phyloP scores from a whole-genome alignment of 2,329 filamentous ascomycete genomes.

The Calonectria leucothoes region DNA sequence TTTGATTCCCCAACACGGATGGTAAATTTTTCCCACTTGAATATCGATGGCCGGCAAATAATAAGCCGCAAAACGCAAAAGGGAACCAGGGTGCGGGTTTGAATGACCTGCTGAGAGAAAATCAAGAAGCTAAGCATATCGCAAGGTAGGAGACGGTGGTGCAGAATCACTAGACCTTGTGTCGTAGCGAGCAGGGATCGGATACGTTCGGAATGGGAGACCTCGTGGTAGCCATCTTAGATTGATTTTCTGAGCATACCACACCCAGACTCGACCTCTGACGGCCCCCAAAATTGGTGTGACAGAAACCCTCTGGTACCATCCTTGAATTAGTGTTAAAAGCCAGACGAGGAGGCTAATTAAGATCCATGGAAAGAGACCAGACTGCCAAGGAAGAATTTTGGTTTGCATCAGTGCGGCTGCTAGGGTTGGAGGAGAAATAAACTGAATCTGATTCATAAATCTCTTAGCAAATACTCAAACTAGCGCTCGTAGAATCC shows the following conservation, averaged over 20 bases:
- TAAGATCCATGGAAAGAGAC: neutral
- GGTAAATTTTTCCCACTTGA: too few relatives aligned
- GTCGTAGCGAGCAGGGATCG: neutral
- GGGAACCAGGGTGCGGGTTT: neutral
- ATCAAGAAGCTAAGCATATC: neutral
- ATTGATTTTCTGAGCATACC: neutral
- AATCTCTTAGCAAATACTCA: neutral
- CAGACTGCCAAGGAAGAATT: neutral
- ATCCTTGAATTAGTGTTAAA: too few relatives aligned
- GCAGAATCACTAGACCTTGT: neutral
- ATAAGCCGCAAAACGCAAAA: too few relatives aligned
- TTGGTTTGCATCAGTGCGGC: neutral
- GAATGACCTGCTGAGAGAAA: too few relatives aligned
- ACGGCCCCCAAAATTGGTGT: neutral
- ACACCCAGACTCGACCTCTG: neutral
- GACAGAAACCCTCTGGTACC: neutral
- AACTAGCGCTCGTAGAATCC: rapidly evolving
- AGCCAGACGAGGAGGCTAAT: neutral
- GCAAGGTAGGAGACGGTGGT: neutral
- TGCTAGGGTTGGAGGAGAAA: neutral
- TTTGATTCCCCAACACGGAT: neutral
- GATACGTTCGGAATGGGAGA: neutral
- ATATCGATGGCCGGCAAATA: too few relatives aligned
- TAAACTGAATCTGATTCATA: neutral
- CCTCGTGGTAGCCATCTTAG: too few relatives aligned